Percentiles rank a stretch among this genome's conserved stretches.
Evolutionary conservation across 2,329 filamentous ascomycete species (phyloP).

Genomic region (Cladobotryum mycophilum): DNA sequence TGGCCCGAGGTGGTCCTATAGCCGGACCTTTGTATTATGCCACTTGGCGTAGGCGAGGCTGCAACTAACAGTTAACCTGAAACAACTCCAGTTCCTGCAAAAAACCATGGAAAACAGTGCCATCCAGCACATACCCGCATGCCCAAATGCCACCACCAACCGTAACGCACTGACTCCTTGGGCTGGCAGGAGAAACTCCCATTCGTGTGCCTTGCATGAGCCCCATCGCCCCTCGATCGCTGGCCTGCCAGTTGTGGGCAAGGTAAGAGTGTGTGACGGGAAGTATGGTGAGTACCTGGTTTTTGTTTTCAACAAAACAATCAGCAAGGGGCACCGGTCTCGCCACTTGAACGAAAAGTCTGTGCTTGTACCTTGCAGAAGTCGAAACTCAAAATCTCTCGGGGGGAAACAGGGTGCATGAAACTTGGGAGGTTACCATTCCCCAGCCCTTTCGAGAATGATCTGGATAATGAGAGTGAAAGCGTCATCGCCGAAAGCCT

Average conservation of each 20-base stretch:
- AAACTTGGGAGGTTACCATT: conserved; percentile 1
- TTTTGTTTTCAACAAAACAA: no score
- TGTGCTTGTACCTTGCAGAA: conserved; percentile 14
- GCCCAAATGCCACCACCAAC: conserved; percentile 1
- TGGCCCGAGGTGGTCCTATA: no score
- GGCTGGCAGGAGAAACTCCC: conserved; percentile 3
- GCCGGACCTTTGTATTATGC: conserved; percentile 9
- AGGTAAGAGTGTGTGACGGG: neutral
- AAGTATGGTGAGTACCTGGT: neutral
- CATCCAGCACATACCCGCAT: neutral
- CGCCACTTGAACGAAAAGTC: neutral
- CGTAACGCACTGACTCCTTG: conserved; percentile 4
- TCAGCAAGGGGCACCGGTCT: no score
- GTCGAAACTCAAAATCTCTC: conserved; percentile 1
- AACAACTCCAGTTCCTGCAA: conserved; percentile 12
- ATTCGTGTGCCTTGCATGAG: conserved; percentile 21
- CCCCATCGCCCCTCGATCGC: conserved; percentile 6
- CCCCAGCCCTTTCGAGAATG: conserved; percentile 6
- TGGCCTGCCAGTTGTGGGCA: conserved; percentile 3
- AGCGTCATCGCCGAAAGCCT: no score
- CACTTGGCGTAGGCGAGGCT: conserved; percentile 13
- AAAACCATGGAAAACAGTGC: conserved; percentile 8
- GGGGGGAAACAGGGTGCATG: neutral
- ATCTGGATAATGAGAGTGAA: no score
- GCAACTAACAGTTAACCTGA: conserved; percentile 14